A percentile compares a stretch with the other conserved stretches of the same genome.
These are phyloP conservation scores for Aureobasidium lini DNA, from an alignment of 2,329 filamentous ascomycete genomes.

Conservation along the genomic window DNA sequence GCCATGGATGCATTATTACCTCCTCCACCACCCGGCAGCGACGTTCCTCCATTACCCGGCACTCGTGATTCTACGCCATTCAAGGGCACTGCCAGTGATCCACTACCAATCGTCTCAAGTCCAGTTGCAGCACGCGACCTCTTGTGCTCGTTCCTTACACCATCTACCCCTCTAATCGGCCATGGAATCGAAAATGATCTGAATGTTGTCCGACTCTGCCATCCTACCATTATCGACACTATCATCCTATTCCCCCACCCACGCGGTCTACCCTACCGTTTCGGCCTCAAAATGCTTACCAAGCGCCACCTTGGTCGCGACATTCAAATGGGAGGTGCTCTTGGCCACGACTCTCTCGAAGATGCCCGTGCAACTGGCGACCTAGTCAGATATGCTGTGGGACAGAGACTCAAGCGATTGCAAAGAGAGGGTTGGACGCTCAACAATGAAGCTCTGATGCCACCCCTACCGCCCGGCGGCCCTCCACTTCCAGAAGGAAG, in stretches of 20 bases:
- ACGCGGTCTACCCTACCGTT: conserved; percentile 66
- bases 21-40: conserved; percentile 8
- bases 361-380: conserved; percentile 87
- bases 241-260: conserved; percentile 75
- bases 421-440: conserved; percentile 60
- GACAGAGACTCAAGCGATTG: conserved; percentile 62
- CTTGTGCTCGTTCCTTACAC: conserved; percentile 67
- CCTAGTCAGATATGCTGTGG: conserved; percentile 65
- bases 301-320: conserved; percentile 60
- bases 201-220: conserved; percentile 75
- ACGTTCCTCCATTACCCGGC: background rate
- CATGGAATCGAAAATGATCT: conserved; percentile 95
- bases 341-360: conserved; percentile 85
- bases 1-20: conserved; percentile 17
- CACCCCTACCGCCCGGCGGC: conserved; percentile 4
- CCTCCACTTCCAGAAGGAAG: conserved; percentile 2
- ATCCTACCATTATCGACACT: conserved; percentile 79
- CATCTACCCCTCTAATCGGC: conserved; percentile 76
- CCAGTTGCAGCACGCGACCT: conserved; percentile 68
- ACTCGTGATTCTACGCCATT: conserved; percentile 2
- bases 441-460: conserved; percentile 38
- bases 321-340: conserved; percentile 64
- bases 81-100: conserved; percentile 10
- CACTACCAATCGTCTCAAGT: conserved; percentile 67
- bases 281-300: conserved; percentile 69